A percentile compares a stretch with the other conserved stretches of the same genome.
Conservation (phyloP, 148 eudicot species). For the Chenopodium album region DNA sequence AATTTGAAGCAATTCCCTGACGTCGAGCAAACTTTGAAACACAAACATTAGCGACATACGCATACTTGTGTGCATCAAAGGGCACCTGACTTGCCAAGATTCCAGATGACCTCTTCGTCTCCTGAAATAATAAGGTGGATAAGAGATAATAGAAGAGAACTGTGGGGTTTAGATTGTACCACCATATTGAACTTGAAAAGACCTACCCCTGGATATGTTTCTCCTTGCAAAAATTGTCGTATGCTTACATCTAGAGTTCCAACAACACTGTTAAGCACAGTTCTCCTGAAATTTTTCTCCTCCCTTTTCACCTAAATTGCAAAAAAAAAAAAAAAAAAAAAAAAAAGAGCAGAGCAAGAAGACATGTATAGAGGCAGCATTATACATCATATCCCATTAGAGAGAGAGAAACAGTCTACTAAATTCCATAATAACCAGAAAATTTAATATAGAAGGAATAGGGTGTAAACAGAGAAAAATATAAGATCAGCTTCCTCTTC, state of each 20-base stretch:
- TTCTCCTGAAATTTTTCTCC: constrained; percentile 62
- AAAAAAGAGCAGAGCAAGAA: neutral
- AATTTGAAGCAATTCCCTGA: constrained; percentile 66
- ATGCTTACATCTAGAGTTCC: constrained; percentile 81
- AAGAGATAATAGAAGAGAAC: neutral
- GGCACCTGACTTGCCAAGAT: constrained; percentile 55
- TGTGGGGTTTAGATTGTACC: neutral
- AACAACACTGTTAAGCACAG: constrained; percentile 74
- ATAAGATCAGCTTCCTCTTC: neutral
- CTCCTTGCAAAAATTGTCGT: constrained; percentile 61
- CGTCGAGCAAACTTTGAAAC: constrained; percentile 73
- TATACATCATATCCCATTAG: neutral
- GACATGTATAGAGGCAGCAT: neutral
- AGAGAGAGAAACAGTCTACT: too few relatives aligned
- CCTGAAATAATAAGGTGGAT: constrained; percentile 36
- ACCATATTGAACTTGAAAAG: constrained; percentile 7
- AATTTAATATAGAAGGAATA: neutral
- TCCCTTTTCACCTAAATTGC: constrained; percentile 61
- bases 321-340: neutral
- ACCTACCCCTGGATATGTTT: constrained; percentile 76
- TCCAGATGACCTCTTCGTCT: constrained; percentile 38
- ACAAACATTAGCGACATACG: constrained; percentile 71
- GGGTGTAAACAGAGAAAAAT: neutral
- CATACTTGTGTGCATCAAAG: constrained; percentile 58
- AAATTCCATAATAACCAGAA: neutral